Base-by-base conservation (phyloP, 495 filamentous ascomycete species). In the Cercophora samala region DNA sequence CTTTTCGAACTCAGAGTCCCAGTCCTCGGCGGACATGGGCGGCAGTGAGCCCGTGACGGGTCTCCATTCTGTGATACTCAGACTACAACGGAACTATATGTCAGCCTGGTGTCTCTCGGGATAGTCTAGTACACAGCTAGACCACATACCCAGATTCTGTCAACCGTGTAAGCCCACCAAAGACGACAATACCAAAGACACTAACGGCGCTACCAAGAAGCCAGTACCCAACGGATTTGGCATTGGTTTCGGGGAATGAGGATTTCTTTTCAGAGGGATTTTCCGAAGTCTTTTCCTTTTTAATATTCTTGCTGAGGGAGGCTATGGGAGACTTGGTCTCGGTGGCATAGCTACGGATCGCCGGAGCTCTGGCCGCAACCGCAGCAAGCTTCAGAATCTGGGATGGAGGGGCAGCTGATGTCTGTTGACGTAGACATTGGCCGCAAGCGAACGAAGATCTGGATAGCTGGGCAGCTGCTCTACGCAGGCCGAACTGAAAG, bases 41-140 rank as follows among this genome's bases (percentile, higher is more conserved):
- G 94, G 94, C n/a, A 95, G 81, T 24, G 91, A 91, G 68, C 95
- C 95, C 5, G 95, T 98, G 52, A 98, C 93, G 68, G 95, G 95
- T 69, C 89, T 91, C 95, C 95, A 99, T 93, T 99, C 96, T 62
- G 95, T 99, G 74, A 99, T 99, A 78, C 93, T 97, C 68, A 99
- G 86, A 58, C 93, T 97, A 65, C 58, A 68, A 22, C 17, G n/a
- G 25, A 18, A 60, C 21, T n/a, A 18, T 68, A 5, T 25, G 52
- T 53, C 23, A 26, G 23, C 54, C 54, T 22, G 19, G 19, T 58
- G 18, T 58, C 18, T 21, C 5, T 21, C 0, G 9, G 8, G 6
- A 56, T 18, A 56, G 54, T 18, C n/a, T 21, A 24, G 54, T 56
- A 24, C 26, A 11, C n/a, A 56, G 22, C 24, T 6, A 60, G 58